phyloP scores from a whole-genome alignment of 768 basidiomycete genomes.

The Agrocybe praecox region DNA sequence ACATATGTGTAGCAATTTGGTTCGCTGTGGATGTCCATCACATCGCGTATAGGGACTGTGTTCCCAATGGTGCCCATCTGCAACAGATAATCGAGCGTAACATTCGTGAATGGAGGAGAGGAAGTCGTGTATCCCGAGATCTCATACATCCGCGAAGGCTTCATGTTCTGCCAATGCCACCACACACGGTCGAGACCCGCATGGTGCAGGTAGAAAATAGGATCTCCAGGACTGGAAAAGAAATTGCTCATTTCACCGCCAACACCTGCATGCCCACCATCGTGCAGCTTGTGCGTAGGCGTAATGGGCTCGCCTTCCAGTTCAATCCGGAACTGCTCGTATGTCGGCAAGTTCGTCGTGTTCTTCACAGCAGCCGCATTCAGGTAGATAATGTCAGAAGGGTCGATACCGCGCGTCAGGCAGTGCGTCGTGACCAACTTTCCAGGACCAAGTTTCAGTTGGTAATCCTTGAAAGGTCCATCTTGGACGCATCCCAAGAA shows the following conservation, averaged over 20 bases:
- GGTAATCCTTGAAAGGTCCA: slow-evolving; percentile 37
- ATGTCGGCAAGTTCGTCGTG: slow-evolving; percentile 25
- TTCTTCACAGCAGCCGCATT: slow-evolving; percentile 20
- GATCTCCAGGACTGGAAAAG: slow-evolving; percentile 42
- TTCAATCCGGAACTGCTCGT: slow-evolving; percentile 35
- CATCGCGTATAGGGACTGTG: slow-evolving; percentile 28
- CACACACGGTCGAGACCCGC: slow-evolving; percentile 42
- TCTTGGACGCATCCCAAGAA: slow-evolving; percentile 28
- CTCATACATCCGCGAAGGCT: slow-evolving; percentile 28
- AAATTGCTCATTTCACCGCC: slow-evolving; percentile 34
- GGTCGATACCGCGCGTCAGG: slow-evolving; percentile 34
- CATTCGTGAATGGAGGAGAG: slow-evolving; percentile 28
- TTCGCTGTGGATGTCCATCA: slow-evolving; percentile 29
- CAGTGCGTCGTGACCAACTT: slow-evolving; percentile 31
- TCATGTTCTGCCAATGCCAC: slow-evolving; percentile 38
- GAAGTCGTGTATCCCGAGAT: slow-evolving; percentile 33
- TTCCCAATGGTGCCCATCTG: slow-evolving; percentile 25
- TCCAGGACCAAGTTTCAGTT: slow-evolving; percentile 35
- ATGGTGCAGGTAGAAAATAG: slow-evolving; percentile 42
- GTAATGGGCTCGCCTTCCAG: slow-evolving; percentile 34
- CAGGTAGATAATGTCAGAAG: slow-evolving; percentile 17
- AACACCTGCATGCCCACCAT: slow-evolving; percentile 35
- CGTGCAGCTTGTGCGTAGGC: slow-evolving; percentile 28
- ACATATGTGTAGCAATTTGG: slow-evolving; percentile 32
- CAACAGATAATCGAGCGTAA: slow-evolving; percentile 33